Conservation (phyloP, 1,284 basidiomycete genomes). For the Volvariella volvacea region DNA sequence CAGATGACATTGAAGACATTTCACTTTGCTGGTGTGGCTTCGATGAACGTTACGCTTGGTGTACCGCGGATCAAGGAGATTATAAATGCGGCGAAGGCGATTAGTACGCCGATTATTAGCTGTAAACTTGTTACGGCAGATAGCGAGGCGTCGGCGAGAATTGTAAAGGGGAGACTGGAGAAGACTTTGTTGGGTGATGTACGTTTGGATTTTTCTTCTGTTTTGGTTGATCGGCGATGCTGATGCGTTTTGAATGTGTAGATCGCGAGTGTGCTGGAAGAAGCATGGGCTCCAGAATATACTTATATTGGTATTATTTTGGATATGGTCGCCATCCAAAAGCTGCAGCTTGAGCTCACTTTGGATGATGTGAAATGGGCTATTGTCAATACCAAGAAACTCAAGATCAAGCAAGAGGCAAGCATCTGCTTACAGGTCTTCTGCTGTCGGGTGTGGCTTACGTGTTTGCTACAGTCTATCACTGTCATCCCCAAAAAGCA, state of each 20-base stretch:
- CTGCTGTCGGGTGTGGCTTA: slow-evolving; percentile 1
- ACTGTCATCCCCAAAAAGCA: slow-evolving; percentile 70
- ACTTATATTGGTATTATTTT: slow-evolving; percentile 94
- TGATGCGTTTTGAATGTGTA: no score
- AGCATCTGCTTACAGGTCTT: slow-evolving; percentile 5
- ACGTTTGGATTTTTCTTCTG: no score
- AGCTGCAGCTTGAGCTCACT: slow-evolving; percentile 92
- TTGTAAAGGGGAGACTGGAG: slow-evolving; percentile 95
- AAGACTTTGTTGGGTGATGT: slow-evolving; percentile 95
- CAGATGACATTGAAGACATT: slow-evolving; percentile 99
- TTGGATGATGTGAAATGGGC: slow-evolving; percentile 93
- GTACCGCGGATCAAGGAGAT: slow-evolving; percentile 99
- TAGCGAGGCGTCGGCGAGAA: slow-evolving; percentile 88
- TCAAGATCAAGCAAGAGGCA: slow-evolving; percentile 89
- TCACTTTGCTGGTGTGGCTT: slow-evolving; percentile 99
- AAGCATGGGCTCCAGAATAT: slow-evolving; percentile 91
- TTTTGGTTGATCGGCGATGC: slow-evolving; percentile 1
- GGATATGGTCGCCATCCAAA: slow-evolving; percentile 84
- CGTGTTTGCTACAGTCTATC: slow-evolving; percentile 47
- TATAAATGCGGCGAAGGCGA: slow-evolving; percentile 96
- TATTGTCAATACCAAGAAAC: slow-evolving; percentile 81
- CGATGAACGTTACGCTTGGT: slow-evolving; percentile 99
- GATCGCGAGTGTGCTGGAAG: slow-evolving; percentile 91
- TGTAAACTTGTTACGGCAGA: slow-evolving; percentile 85
- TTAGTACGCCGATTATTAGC: slow-evolving; percentile 98